phyloP scores from a whole-genome alignment of 768 basidiomycete genomes.

The Cystofilobasidium capitatum region DNA sequence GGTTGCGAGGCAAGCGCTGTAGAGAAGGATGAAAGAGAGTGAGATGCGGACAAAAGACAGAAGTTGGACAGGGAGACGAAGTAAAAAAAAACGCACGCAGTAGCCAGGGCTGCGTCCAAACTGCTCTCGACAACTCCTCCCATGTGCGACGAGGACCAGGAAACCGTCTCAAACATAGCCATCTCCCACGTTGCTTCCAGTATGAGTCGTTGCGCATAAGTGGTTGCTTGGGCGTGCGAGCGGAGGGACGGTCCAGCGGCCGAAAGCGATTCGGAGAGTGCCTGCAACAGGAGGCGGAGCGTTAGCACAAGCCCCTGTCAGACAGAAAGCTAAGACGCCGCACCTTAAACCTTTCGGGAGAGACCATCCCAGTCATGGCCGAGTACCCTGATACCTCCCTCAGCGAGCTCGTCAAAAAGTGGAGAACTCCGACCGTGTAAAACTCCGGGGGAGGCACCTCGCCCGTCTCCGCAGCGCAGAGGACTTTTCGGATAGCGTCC shows the following conservation, averaged over 20 bases:
- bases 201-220: not conserved
- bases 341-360: constrained; percentile 32
- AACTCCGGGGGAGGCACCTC: not conserved
- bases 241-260: constrained; percentile 5
- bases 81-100: constrained; percentile 28
- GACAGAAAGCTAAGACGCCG: constrained; percentile 12
- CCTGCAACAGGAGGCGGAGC: not conserved
- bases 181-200: constrained; percentile 31
- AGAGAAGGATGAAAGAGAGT: not conserved
- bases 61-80: not conserved
- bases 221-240: not conserved
- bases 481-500: constrained; percentile 23
- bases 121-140: constrained; percentile 31
- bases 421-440: constrained; percentile 19
- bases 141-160: constrained; percentile 33
- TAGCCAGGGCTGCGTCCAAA: constrained; percentile 33
- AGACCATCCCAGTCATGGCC: constrained; percentile 32
- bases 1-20: constrained; percentile 23
- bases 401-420: constrained; percentile 30
- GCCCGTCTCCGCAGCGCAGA: not conserved
- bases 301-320: not conserved
- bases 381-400: constrained; percentile 34
- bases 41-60: not conserved
- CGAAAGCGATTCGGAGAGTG: constrained; percentile 3
- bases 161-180: constrained; percentile 32